Base-by-base conservation (phyloP, 768 basidiomycete genomes). In the Agaricus sinodeliciosus region DNA sequence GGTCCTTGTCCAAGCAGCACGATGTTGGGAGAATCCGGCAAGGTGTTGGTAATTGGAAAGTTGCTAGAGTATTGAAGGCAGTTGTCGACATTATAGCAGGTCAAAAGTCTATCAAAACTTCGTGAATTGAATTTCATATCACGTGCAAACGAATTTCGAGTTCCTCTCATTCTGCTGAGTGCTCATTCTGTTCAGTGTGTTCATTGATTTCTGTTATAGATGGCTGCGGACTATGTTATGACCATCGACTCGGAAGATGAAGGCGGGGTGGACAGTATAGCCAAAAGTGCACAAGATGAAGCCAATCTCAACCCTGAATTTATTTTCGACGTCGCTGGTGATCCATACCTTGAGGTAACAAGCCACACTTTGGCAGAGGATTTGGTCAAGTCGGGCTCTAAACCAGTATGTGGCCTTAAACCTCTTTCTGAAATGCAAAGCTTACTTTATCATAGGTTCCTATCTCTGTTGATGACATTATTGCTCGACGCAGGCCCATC, bases 401-500 rank as follows among this genome's bases (percentile, higher is more conserved):
- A 79, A 67, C 81, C 79, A 25, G 86, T 87, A 64, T 55, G 76
- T 69, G 54, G 46, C 25, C 27, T 16, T n/a, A 11, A 41, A 48
- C 55, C 39, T 48, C 27, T 35, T 25, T 34, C 7, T 37, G 42
- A 36, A 45, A 48, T 56, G 35, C 56, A 49, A 48, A 58, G 35
- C 36, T 54, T 22, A 50, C 25, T 8, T 31, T 31, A 25, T 15
- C 43, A 6, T 59, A 90, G 85, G 71, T 79, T 64, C 84, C 85
- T n/a, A 81, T 95, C 49, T 90, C 86, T 42, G 85, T 97, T 9
- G 88, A 95, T 65, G 91, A 95, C 62, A 94, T 97, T 55, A 94
- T 97, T 66, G 84, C 84, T 47, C 79, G 86, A 52, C 77, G 83
- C 61, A 78, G 73, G 62, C 60, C 83, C 53, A 68, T 69, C 48